phyloP scores from a whole-genome alignment of 768 basidiomycete species.

The Auricularia sp. region DNA sequence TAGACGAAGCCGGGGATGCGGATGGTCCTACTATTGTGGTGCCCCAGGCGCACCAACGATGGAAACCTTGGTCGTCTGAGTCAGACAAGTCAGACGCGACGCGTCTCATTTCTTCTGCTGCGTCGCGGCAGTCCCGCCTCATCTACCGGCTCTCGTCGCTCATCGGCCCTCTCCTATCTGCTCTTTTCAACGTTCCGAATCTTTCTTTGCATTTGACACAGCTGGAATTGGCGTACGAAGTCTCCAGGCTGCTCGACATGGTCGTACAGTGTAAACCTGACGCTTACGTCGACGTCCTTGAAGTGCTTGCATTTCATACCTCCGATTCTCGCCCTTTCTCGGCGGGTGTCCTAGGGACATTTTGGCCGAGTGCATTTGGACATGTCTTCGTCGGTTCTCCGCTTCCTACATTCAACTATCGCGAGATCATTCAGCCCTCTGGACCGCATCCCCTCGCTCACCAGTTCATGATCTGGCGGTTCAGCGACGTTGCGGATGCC shows the following conservation, averaged over 20 bases:
- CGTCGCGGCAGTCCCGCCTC: constrained; percentile 43
- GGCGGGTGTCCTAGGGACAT: constrained; percentile 41
- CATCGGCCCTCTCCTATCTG: constrained; percentile 50
- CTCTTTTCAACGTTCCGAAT: constrained; percentile 23
- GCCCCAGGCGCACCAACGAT: constrained; percentile 7
- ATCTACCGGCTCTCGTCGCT: constrained; percentile 56
- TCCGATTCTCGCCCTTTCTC: constrained; percentile 45
- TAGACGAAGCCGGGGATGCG: constrained; percentile 37
- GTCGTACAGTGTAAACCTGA: constrained; percentile 55
- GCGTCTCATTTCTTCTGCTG: constrained; percentile 36
- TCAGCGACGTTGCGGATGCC: constrained; percentile 21
- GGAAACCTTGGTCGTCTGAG: constrained; percentile 17
- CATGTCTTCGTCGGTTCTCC: constrained; percentile 53
- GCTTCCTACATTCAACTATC: constrained; percentile 31
- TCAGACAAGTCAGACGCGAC: constrained; percentile 5
- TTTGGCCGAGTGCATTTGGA: constrained; percentile 63
- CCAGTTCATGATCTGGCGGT: constrained; percentile 65
- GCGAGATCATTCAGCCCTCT: constrained; percentile 12
- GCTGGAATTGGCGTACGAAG: not conserved
- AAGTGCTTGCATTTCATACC: constrained; percentile 57
- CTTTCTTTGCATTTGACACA: not conserved
- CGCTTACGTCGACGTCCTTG: constrained; percentile 59
- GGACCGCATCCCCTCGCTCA: constrained; percentile 38
- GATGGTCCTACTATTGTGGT: constrained; percentile 3
- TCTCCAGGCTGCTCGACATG: constrained; percentile 40